Percentiles rank a stretch among this genome's conserved stretches.
These are phyloP conservation scores for Beverwykella pulmonaria DNA, from an alignment of 495 filamentous ascomycete species.

Conservation along the genomic window DNA sequence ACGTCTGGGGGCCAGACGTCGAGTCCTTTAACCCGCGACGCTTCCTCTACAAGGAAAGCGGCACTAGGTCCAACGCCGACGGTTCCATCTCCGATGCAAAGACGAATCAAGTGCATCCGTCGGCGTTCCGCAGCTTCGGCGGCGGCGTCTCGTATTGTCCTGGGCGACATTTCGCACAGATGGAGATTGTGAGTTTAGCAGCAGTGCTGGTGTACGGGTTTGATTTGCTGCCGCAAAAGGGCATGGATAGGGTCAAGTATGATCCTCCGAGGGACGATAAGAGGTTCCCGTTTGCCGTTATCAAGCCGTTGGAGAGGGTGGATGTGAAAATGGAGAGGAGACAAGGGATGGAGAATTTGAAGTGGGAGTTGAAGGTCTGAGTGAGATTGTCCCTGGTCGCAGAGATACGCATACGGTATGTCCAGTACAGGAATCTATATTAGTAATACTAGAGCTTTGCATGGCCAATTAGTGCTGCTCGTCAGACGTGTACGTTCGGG, in stretches of 20 bases:
- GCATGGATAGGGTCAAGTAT: slow-evolving; percentile 32
- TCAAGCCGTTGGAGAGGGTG: neutral
- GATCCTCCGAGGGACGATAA: slow-evolving; percentile 26
- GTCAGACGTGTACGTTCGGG: too few species aligned
- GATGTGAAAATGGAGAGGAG: slow-evolving; percentile 24
- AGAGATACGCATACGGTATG: too few species aligned
- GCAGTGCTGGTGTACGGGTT: neutral
- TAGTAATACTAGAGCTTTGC: too few species aligned
- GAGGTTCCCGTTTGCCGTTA: slow-evolving; percentile 31
- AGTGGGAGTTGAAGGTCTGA: neutral
- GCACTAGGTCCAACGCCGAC: slow-evolving; percentile 9
- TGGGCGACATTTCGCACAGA: slow-evolving; percentile 53
- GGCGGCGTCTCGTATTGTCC: slow-evolving; percentile 52
- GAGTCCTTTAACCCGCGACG: slow-evolving; percentile 29
- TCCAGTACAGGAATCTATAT: too few species aligned
- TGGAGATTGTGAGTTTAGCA: slow-evolving; percentile 46
- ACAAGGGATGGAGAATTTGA: slow-evolving; percentile 20
- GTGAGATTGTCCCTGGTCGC: too few species aligned
- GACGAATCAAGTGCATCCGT: slow-evolving; percentile 20
- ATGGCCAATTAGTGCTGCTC: too few species aligned
- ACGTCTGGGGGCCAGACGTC: slow-evolving; percentile 34
- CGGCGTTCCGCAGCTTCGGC: slow-evolving; percentile 50
- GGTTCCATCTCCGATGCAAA: slow-evolving; percentile 8
- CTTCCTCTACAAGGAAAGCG: slow-evolving; percentile 12
- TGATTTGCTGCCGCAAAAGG: neutral